Conservation (phyloP, 768 basidiomycete species). For the Panellus pusillus region DNA sequence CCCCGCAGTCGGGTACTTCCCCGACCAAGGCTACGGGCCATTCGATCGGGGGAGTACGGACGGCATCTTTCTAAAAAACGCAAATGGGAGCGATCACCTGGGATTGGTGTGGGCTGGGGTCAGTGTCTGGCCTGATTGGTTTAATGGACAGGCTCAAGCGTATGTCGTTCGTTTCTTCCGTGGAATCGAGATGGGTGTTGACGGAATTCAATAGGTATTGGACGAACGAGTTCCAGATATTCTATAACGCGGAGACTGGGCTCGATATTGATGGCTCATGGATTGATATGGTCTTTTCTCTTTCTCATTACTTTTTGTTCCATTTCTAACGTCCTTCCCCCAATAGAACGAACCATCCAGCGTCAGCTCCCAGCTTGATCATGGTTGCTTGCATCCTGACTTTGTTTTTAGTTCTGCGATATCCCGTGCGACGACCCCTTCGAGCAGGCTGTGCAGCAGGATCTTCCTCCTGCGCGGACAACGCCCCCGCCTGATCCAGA, state of each 20-base stretch:
- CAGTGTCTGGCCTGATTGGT: slow-evolving; percentile 62
- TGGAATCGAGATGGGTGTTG: not conserved
- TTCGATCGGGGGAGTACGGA: slow-evolving; percentile 53
- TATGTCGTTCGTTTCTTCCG: slow-evolving; percentile 27
- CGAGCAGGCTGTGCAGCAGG: slow-evolving; percentile 51
- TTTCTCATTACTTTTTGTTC: too few relatives aligned
- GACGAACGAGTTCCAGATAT: slow-evolving; percentile 57
- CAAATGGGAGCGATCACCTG: slow-evolving; percentile 56
- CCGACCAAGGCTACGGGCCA: slow-evolving; percentile 52
- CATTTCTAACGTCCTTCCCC: too few relatives aligned
- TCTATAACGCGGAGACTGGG: slow-evolving; percentile 53
- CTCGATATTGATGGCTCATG: slow-evolving; percentile 69
- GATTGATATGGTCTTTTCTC: slow-evolving; percentile 42
- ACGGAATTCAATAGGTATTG: slow-evolving; percentile 45
- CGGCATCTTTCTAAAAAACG: slow-evolving; percentile 61
- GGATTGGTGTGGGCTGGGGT: slow-evolving; percentile 67
- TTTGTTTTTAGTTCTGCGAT: slow-evolving; percentile 57
- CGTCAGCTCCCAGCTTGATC: slow-evolving; percentile 34
- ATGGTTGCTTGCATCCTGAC: not conserved
- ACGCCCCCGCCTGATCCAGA: slow-evolving; percentile 52
- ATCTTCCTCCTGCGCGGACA: slow-evolving; percentile 54
- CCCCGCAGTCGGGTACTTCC: slow-evolving; percentile 60
- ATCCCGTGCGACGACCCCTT: slow-evolving; percentile 61
- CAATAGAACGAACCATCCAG: slow-evolving; percentile 65
- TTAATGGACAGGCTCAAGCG: slow-evolving; percentile 52